phyloP scores from a whole-genome alignment of 139 green algal species.

The Picochlorum sp. region DNA sequence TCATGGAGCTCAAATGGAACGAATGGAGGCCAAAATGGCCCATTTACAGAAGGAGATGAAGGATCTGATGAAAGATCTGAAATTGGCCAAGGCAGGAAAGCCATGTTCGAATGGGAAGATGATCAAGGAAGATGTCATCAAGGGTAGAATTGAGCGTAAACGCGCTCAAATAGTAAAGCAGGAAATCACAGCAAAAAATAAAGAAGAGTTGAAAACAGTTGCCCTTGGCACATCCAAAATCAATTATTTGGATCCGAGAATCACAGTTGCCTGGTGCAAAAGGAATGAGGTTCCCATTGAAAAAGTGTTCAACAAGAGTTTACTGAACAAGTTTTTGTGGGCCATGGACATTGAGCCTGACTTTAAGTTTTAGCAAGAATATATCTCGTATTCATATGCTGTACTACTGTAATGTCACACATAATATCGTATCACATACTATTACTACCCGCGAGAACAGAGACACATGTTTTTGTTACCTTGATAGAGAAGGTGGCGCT shows the following conservation, averaged over 20 bases:
- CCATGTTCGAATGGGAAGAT: slow-evolving; percentile 32
- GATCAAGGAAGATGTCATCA: slow-evolving; percentile 30
- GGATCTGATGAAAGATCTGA: slow-evolving; percentile 54
- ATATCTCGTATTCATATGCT: too few relatives aligned
- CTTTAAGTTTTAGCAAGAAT: slow-evolving; percentile 66
- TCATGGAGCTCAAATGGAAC: slow-evolving; percentile 78
- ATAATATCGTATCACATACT: too few relatives aligned
- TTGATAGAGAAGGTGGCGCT: too few relatives aligned
- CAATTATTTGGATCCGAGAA: slow-evolving; percentile 99
- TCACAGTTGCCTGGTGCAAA: slow-evolving; percentile 94
- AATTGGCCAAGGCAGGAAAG: slow-evolving; percentile 46
- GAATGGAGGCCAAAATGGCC: slow-evolving; percentile 50
- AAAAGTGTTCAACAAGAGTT: slow-evolving; percentile 95
- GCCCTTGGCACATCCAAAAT: slow-evolving; percentile 98
- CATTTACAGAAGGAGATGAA: slow-evolving; percentile 48
- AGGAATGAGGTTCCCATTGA: slow-evolving; percentile 82
- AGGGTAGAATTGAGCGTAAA: slow-evolving; percentile 40
- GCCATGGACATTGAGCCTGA: slow-evolving; percentile 79
- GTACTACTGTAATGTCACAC: too few relatives aligned
- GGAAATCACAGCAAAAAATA: slow-evolving; percentile 43
- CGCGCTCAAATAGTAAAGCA: slow-evolving; percentile 54
- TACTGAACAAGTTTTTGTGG: slow-evolving; percentile 96
- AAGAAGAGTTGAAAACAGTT: slow-evolving; percentile 96
- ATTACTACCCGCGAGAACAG: too few relatives aligned
- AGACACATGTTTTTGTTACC: too few relatives aligned